Evolutionary conservation across 768 basidiomycete species (phyloP), one percentile per base, ranked within the genome.

Genomic region (Aureoboletus auriporus): DNA sequence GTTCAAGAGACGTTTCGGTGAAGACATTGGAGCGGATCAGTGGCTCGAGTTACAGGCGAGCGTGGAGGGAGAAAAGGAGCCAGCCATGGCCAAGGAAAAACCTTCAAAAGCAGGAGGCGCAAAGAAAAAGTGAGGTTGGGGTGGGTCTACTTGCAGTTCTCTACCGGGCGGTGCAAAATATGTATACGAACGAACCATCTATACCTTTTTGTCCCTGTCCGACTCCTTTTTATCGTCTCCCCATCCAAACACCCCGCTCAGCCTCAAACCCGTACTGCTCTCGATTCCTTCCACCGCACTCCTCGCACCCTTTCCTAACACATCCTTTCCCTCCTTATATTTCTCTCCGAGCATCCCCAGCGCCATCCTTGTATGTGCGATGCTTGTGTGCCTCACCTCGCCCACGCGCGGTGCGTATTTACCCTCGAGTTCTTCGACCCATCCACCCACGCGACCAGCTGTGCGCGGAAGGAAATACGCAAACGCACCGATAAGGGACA

Each of bases 381-480:
- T 75, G 14, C 82, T 79, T 39, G 82, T 74, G 20, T 72, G 78
- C 61, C 92, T 86, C 52, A 81, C 79, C 56, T 83, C 71, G 2
- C 89, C 83, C 8, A 91, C 51, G 0, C 69, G 65, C 1, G 93
- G 93, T 58, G 82, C 70, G 63, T 91, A 82, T 2, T 64, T 64
- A 17, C 83, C 80, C 67, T 96, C 93, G 40, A 94, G 71, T 11
- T 75, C 73, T 31, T 78, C 77, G 39, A 83, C 64, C 71, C 89
- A 92, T 2, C 58, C 63, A 10, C 77, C 73, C 55, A 94, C 67
- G 61, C 93, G 93, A 47, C 67, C 56, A 2, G 86, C 76, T 6
- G 90, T 89, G 64, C 85, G 75, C 5, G 95, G 95, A 36, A 96
- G 81, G 81, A 96, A 94, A 66, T 94, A 83, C 47, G 81, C 73